Conservation (phyloP, 1,284 basidiomycete species). For the Bondarzewia mesenterica region DNA sequence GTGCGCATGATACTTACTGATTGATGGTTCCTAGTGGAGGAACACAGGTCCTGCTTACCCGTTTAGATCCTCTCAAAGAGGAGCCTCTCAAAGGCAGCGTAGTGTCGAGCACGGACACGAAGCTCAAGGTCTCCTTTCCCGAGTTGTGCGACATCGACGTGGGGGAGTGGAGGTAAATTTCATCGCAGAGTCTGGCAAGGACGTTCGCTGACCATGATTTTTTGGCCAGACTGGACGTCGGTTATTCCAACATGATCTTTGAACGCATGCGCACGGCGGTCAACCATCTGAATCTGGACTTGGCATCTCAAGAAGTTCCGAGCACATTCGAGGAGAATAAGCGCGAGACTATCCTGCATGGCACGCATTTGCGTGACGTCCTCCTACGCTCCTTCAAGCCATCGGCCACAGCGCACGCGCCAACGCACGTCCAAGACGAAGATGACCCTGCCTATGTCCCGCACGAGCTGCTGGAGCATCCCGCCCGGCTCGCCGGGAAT, state of each 20-base stretch:
- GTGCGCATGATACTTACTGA: neutral
- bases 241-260: slow-evolving; percentile 57
- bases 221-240: slow-evolving; percentile 54
- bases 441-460: slow-evolving; percentile 28
- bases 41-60: slow-evolving; percentile 55
- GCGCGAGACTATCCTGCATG: slow-evolving; percentile 47
- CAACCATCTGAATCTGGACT: slow-evolving; percentile 48
- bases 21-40: slow-evolving; percentile 41
- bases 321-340: slow-evolving; percentile 18
- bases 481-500: slow-evolving; percentile 16
- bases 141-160: slow-evolving; percentile 39
- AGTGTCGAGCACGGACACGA: slow-evolving; percentile 35
- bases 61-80: slow-evolving; percentile 50
- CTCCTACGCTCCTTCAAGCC: slow-evolving; percentile 44
- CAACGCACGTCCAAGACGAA: slow-evolving; percentile 19
- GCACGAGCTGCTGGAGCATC: slow-evolving; percentile 27
- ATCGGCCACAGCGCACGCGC: slow-evolving; percentile 20
- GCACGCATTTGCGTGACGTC: slow-evolving; percentile 64
- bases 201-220: neutral
- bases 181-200: neutral
- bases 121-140: slow-evolving; percentile 52
- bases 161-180: slow-evolving; percentile 46
- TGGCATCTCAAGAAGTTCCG: slow-evolving; percentile 30
- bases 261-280: slow-evolving; percentile 70
- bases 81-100: slow-evolving; percentile 49